Evolutionary conservation across 2,329 filamentous ascomycete genomes (phyloP).

Genomic region (Hypoxylon sp.): DNA sequence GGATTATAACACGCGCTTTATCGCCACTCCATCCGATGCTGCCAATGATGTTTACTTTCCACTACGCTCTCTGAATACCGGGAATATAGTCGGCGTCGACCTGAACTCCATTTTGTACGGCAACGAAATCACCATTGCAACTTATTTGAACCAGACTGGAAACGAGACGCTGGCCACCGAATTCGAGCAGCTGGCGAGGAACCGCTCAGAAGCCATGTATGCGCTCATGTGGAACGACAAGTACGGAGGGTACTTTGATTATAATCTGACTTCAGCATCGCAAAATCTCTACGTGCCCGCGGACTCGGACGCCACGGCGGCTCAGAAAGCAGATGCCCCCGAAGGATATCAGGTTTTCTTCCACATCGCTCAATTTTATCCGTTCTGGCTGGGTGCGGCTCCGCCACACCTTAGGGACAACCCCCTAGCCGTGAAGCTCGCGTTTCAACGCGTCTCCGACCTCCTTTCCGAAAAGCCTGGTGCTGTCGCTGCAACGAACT

Average conservation of each 20-base stretch:
- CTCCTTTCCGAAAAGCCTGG: constrained; percentile 66
- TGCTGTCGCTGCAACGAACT: constrained; percentile 72
- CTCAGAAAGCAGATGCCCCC: constrained; percentile 62
- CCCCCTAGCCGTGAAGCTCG: constrained; percentile 67
- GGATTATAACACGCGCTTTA: constrained; percentile 73
- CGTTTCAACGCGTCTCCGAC: constrained; percentile 65
- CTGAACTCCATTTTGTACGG: constrained; percentile 77
- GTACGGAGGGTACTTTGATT: constrained; percentile 75
- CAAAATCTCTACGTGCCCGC: constrained; percentile 67
- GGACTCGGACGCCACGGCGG: constrained; percentile 60
- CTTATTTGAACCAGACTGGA: constrained; percentile 64
- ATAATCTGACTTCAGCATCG: constrained; percentile 70
- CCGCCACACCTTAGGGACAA: constrained; percentile 68
- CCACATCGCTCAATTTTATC: constrained; percentile 71
- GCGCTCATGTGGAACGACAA: constrained; percentile 74
- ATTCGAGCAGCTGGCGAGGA: constrained; percentile 64
- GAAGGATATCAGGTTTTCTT: constrained; percentile 69
- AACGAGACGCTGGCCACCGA: constrained; percentile 62
- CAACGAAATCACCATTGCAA: constrained; percentile 71
- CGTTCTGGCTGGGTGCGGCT: constrained; percentile 77
- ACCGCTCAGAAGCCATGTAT: constrained; percentile 72
- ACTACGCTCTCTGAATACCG: constrained; percentile 71
- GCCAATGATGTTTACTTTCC: constrained; percentile 73
- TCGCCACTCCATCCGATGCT: constrained; percentile 68
- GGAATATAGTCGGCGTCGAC: constrained; percentile 71